phyloP scores from a whole-genome alignment of 1,284 basidiomycete species.

The Apiotrichum laibachii region DNA sequence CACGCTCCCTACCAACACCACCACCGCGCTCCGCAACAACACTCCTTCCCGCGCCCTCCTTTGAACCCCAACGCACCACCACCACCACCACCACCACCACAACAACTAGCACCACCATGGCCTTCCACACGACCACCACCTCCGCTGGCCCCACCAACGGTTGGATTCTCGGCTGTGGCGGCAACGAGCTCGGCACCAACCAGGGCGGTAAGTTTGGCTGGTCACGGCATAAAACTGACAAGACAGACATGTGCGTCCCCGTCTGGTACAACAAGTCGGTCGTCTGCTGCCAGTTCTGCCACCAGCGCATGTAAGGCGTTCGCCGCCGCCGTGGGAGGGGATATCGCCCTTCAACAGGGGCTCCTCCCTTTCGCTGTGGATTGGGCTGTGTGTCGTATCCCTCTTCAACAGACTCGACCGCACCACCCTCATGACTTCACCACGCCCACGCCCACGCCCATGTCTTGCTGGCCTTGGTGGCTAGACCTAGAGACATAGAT shows the following conservation, averaged over 20 bases:
- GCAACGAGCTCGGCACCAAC: slow-evolving; percentile 1
- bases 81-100: neutral
- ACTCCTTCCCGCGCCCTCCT: neutral
- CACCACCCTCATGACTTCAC: too few relatives aligned
- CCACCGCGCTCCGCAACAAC: neutral
- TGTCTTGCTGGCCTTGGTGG: too few relatives aligned
- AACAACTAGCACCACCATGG: neutral
- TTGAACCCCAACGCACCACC: too few relatives aligned
- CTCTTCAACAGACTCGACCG: too few relatives aligned
- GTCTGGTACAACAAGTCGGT: slow-evolving; percentile 1
- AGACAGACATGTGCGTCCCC: neutral
- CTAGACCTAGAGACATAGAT: too few relatives aligned
- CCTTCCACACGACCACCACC: neutral
- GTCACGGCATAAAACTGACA: neutral
- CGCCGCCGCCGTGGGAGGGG: neutral
- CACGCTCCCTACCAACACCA: neutral
- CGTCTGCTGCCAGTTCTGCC: slow-evolving; percentile 6
- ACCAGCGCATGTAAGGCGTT: neutral
- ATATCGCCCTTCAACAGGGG: too few relatives aligned
- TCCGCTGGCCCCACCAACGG: neutral
- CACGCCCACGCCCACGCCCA: too few relatives aligned
- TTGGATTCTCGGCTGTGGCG: slow-evolving; percentile 1
- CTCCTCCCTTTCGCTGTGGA: too few relatives aligned
- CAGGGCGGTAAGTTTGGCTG: neutral
- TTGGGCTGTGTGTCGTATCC: too few relatives aligned